Evolutionary conservation across 2,329 filamentous ascomycete genomes (phyloP), one percentile per base, ranked within the genome.

Genomic region (Pseudocercospora pini-densiflorae): DNA sequence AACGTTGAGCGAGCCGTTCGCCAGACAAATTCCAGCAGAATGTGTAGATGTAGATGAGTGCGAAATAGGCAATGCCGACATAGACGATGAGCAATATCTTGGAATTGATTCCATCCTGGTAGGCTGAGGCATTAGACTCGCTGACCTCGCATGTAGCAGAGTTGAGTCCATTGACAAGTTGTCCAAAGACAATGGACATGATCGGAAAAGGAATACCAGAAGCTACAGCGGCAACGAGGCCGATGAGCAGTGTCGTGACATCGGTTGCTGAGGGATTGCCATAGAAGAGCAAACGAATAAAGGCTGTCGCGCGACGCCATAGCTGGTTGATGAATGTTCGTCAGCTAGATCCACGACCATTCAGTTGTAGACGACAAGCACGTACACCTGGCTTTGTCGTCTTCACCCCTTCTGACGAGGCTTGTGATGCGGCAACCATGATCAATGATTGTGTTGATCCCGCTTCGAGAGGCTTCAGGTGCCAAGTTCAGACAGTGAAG

Each of bases 21-120:
- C 88, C 88, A 67, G 86, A 83, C 70, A 91, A 80, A 68, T 83
- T 88, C 88, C 88, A 92, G 70, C 85, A 89, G 9, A 86, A 80
- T 31, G 88, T 82, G 73, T 91, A 87, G 62, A 83, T 78, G 76
- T 91, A 92, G 69, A 91, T 89, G 66, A 70, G 68, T 40, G 63
- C 66, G 61, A 64, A 70, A 47, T 70, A 93, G 29, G 84, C 88
- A 64, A 90, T 86, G 21, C 87, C 87, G 43, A 92, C 83, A 74
- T 89, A 90, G 14, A 90, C 84, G 23, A 91, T 85, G 71, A 74
- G 70, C 10, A 90, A 76, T 45, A 92, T 85, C 72, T 88, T 89
- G 59, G 79, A 73, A 74, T 88, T 84, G 68, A 89, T 83, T 29
- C 76, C 76, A 45, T 73, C 68, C 65, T 86, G 80, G 47, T 83